Conservation (phyloP, 208 protist genomes). For the Cochliopodium minus region DNA sequence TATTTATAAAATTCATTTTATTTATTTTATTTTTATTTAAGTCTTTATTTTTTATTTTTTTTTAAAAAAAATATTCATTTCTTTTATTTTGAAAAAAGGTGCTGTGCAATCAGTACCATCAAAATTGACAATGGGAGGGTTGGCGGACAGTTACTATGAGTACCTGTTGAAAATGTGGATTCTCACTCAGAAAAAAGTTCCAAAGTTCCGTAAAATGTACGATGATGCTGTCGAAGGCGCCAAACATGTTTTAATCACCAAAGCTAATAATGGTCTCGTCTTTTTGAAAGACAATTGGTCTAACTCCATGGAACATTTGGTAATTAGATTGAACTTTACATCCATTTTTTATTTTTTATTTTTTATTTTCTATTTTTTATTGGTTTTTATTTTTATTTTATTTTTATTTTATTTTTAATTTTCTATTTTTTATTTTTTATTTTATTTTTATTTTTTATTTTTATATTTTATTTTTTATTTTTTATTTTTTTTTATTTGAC, state of each 20-base stretch:
- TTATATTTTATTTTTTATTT: no score
- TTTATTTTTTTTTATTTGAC: no score
- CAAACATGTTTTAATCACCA: neutral
- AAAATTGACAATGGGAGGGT: conserved; percentile 32
- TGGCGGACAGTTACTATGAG: conserved; percentile 42
- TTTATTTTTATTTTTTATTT: no score
- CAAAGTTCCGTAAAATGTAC: conserved; percentile 12
- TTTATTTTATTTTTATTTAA: conserved; percentile 31
- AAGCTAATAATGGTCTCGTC: neutral
- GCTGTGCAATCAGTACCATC: no score
- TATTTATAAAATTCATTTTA: no score
- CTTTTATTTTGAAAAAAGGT: no score
- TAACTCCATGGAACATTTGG: no score
- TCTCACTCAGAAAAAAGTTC: conserved; percentile 15
- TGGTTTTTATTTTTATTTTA: no score
- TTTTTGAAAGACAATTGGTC: neutral
- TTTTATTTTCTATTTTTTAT: no score
- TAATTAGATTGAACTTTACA: neutral
- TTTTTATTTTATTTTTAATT: no score
- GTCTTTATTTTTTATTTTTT: conserved; percentile 45
- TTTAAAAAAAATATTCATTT: conserved; percentile 39
- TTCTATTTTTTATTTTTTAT: no score
- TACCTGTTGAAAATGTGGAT: conserved; percentile 39
- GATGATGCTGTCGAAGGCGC: conserved; percentile 2
- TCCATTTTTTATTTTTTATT: no score